A percentile compares a stretch with the other conserved stretches of the same genome.
phyloP scores from a whole-genome alignment of 2,329 filamentous ascomycete genomes.

The Taxawa tesnikishii region DNA sequence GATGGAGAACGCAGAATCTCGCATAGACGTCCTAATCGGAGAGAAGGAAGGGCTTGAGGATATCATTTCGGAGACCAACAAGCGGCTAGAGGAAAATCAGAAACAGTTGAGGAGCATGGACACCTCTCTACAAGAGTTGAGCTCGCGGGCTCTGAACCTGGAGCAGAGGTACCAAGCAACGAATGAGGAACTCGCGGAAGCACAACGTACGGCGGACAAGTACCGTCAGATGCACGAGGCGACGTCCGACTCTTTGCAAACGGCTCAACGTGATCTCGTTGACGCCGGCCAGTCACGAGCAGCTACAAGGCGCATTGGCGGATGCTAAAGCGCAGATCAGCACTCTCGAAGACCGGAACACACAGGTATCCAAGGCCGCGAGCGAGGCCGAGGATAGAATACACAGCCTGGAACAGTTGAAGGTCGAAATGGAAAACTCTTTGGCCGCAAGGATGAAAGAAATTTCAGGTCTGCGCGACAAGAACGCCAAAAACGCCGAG shows the following conservation, averaged over 20 bases:
- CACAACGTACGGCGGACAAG: not conserved
- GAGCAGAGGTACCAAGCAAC: conserved; percentile 2
- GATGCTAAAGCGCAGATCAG: conserved; percentile 3
- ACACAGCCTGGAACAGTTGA: conserved; percentile 2
- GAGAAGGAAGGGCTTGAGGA: conserved; percentile 17
- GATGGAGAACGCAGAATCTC: conserved; percentile 20
- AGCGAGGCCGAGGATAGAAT: conserved; percentile 4
- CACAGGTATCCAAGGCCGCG: conserved; percentile 1
- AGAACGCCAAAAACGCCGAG: conserved; percentile 5
- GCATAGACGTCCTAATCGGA: conserved; percentile 18
- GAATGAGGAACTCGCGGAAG: not conserved
- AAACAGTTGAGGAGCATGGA: conserved; percentile 11
- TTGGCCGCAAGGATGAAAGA: conserved; percentile 1
- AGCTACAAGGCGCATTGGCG: conserved; percentile 1
- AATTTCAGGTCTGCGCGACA: conserved; percentile 1
- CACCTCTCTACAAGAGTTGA: conserved; percentile 2
- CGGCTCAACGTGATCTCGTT: conserved; percentile 1
- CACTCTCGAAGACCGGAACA: conserved; percentile 2
- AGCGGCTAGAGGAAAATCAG: conserved; percentile 8
- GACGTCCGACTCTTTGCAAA: conserved; percentile 1
- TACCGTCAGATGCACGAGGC: conserved; percentile 4
- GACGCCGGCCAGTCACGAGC: conserved; percentile 1
- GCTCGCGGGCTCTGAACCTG: conserved; percentile 3
- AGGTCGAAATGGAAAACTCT: not conserved
- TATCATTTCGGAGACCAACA: conserved; percentile 8